Base-by-base conservation (phyloP, 2,329 filamentous ascomycete species). In the Scedosporium minutisporum region DNA sequence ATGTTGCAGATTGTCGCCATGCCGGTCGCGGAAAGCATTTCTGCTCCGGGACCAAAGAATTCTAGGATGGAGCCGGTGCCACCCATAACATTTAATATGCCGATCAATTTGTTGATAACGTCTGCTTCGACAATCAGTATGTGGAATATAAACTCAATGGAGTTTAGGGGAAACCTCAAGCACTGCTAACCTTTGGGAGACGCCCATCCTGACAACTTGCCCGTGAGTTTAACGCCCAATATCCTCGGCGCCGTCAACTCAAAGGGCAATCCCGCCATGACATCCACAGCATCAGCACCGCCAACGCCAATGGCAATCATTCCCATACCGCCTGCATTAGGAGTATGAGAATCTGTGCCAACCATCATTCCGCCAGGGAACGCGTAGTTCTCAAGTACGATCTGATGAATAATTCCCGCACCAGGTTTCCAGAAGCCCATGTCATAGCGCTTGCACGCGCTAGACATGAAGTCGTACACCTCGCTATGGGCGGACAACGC, bases 351-450 rank as follows among this genome's bases (percentile, higher is more conserved):
- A 77, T 97, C 93, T 69, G 93, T 97, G 76, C 95, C 95, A 74
- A 97, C 97, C 74, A 99, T 87, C 64, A 99, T 86, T 85, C 89
- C 93, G 85, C 95, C 95, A 68, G 95, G 95, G 88, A 97, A 97
- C 76, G 93, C 93, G 77, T 97, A 97, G 85, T 97, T 97, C 82
- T 99, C 95, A 64, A 97, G 86, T 67, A 97, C 80, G 74, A 97
- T 97, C 83, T 97, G 95, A 82, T 99, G 95, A 71, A 99, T 99
- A 76, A 97, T 99, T 84, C 95, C 95, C 75, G 93, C 97, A 71
- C 95, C 95, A 68, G 95, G 95, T 78, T 86, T 91, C 95, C 95
- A 99, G 88, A 97, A 97, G 83, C 95, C 95, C 77, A 97, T 97
- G 85, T 97, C 93, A 85, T 97, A 99, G 84, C 97, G 97, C 73